phyloP scores from a whole-genome alignment of 2,329 filamentous ascomycete species.

The Fusarium sp. region DNA sequence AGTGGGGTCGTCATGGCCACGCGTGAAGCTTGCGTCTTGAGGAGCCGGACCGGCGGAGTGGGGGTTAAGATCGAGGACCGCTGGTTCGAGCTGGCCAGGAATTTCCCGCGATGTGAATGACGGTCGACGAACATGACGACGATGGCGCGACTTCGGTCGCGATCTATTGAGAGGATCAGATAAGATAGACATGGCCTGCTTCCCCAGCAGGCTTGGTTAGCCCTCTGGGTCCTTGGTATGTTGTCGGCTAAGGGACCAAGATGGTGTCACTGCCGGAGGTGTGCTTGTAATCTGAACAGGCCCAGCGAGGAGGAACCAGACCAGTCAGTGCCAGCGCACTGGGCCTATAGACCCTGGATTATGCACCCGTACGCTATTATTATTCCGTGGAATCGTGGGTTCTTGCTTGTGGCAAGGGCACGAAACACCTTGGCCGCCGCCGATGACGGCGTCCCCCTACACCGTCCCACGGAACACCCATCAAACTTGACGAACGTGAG shows the following conservation, averaged over 20 bases:
- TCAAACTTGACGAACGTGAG: conserved; percentile 27
- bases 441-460: conserved; percentile 42
- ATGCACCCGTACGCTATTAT: conserved; percentile 17
- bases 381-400: conserved; percentile 22
- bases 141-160: conserved; percentile 51
- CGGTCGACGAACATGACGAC: conserved; percentile 17
- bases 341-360: conserved; percentile 32
- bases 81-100: conserved; percentile 29
- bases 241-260: conserved; percentile 16
- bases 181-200: conserved; percentile 38
- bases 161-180: conserved; percentile 58
- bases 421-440: conserved; percentile 25
- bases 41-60: conserved; percentile 33
- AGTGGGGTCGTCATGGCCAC: conserved; percentile 32
- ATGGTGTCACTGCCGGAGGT: conserved; percentile 31
- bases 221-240: conserved; percentile 17
- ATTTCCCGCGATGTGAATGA: conserved; percentile 17
- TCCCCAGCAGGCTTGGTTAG: conserved; percentile 17
- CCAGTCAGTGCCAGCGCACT: conserved; percentile 17
- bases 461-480: conserved; percentile 23
- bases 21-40: conserved; percentile 25
- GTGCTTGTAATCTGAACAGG: conserved; percentile 19
- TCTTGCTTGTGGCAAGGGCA: conserved; percentile 18
- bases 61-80: conserved; percentile 22
- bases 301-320: conserved; percentile 14